Evolutionary conservation across 1,139 yeast genomes (phyloP), one percentile per base, ranked within the genome.

Genomic region (Debaryomyces nepalensis): DNA sequence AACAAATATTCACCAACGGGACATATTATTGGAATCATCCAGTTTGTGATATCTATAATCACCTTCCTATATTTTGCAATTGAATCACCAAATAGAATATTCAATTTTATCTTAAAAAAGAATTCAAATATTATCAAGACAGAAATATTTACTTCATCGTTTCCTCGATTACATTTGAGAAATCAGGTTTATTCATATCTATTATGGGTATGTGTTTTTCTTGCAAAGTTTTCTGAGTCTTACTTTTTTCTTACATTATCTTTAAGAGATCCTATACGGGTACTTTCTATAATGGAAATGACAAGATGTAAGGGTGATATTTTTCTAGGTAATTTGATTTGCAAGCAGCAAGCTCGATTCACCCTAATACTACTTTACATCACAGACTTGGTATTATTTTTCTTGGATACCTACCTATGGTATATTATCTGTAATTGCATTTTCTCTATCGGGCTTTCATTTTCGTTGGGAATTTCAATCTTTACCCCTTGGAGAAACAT

Each of bases 151-250:
- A 74, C 81, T 1, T 68, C 76, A 8, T 69, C 80, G 1, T 87
- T 82, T 54, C 83, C 89, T 1, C 62, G 63, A 31, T 63, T 87
- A 20, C 61, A 61, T 2, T 70, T 73, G 0, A 68, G 81, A 45
- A 81, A 83, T 39, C 65, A 73, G 40, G 59, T 76, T 45, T 73
- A 81, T 46, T 87, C 96, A 1, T 69, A 73, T 41, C 62, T 80
- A 1, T 63, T 89, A 38, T 87, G 96, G 95, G 45, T 79, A 2
- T 64, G 78, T 21, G 87, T 88, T 0, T 84, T 87, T 55, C 62
- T 74, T 20, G 86, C 90, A 3, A 89, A 89, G 57, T 82, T 84
- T 53, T 64, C 80, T 14, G 97, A 89, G 59, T 88, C 96, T 0
- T 78, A 78, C 46, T 74, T 75, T 52, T 79, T 75, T 48, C 57